Percentiles rank a stretch among this genome's conserved stretches.
Evolutionary conservation across 176 grass and related monocot genomes (phyloP).

Genomic region (Ananas comosus): DNA sequence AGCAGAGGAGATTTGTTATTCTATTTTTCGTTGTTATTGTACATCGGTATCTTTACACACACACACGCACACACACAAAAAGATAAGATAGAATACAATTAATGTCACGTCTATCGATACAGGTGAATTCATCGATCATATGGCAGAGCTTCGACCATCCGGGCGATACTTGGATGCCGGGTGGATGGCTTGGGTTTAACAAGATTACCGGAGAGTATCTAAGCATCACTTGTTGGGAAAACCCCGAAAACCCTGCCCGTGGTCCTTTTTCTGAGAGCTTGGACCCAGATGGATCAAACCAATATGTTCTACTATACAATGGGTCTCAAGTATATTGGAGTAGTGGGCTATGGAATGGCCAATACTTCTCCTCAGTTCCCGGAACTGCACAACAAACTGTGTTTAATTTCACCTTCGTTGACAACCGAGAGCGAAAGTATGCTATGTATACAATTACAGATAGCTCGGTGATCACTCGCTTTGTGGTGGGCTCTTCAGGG

Average conservation of each 20-base stretch:
- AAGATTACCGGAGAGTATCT: conserved; percentile 34
- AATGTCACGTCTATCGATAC: no score
- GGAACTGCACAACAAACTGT: conserved; percentile 5
- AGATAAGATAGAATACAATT: no score
- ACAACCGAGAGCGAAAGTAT: conserved; percentile 15
- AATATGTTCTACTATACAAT: conserved; percentile 34
- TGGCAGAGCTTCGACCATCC: conserved; percentile 68
- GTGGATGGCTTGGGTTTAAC: conserved; percentile 40
- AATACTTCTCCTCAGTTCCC: conserved; percentile 18
- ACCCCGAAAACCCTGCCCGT: conserved; percentile 20
- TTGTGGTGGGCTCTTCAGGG: conserved; percentile 35
- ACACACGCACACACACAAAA: no score
- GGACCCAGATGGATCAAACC: conserved; percentile 30
- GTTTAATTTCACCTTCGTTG: conserved; percentile 29
- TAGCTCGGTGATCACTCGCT: conserved; percentile 21
- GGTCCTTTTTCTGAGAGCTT: conserved; percentile 27
- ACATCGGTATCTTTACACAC: no score
- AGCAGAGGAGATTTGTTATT: no score
- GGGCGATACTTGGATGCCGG: conserved; percentile 40
- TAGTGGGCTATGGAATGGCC: conserved; percentile 25
- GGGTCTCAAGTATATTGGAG: conserved; percentile 35
- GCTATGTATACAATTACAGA: conserved; percentile 22
- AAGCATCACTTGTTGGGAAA: conserved; percentile 39
- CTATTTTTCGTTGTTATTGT: no score
- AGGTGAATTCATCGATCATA: conserved; percentile 7